These are phyloP conservation scores for Coemansia sp. DNA, from an alignment of 192 early-diverging fungal species.

Conservation along the genomic window DNA sequence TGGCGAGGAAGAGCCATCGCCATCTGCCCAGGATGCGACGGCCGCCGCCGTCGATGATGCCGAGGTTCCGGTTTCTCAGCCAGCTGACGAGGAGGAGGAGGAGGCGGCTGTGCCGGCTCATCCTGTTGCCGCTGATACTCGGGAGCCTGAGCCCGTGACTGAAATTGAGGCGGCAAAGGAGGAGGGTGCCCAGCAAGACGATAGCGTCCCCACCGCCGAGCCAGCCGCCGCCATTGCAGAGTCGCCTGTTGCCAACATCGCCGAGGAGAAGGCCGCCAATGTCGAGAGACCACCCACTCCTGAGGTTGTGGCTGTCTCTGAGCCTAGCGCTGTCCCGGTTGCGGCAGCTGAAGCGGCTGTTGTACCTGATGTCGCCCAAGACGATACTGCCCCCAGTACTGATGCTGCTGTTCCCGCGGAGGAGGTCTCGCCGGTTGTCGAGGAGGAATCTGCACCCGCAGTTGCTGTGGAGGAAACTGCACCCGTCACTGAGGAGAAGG, in stretches of 20 bases:
- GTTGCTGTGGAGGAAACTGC: too few species aligned
- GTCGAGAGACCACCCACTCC: not conserved
- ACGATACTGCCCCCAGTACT: too few species aligned
- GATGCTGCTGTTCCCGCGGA: not conserved
- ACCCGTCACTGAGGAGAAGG: not conserved
- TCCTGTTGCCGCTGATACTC: not conserved
- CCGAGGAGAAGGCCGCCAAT: constrained; percentile 12
- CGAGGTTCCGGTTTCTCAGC: constrained; percentile 9
- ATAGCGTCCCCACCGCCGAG: constrained; percentile 3
- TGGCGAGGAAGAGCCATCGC: not conserved
- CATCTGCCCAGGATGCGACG: not conserved
- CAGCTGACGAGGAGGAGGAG: constrained; percentile 15
- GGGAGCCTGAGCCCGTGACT: not conserved
- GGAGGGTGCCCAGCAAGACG: constrained; percentile 7
- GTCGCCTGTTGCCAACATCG: not conserved
- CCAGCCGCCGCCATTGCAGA: not conserved
- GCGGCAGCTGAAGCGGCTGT: constrained; percentile 5
- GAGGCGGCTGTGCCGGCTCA: constrained; percentile 2
- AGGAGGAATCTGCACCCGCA: not conserved
- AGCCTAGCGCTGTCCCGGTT: not conserved
- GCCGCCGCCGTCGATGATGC: too few species aligned
- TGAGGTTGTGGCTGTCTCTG: not conserved
- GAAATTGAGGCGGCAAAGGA: not conserved
- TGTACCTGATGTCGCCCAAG: not conserved
- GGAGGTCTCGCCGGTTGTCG: not conserved